A percentile compares a stretch with the other conserved stretches of the same genome.
These are phyloP conservation scores for Pistacia atlantica DNA, from an alignment of 345 rosid species.

Conservation along the genomic window DNA sequence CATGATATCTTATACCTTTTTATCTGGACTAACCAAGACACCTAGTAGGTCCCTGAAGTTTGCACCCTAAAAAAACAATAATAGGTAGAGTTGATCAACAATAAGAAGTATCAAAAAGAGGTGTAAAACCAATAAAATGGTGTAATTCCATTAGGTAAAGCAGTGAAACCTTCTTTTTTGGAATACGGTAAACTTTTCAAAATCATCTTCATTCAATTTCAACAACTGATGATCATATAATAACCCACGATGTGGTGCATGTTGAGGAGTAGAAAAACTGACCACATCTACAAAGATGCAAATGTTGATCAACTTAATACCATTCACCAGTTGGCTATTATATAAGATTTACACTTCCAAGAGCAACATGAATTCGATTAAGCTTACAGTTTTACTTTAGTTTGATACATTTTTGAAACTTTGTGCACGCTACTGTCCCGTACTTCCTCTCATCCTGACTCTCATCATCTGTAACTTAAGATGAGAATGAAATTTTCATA, in stretches of 20 bases:
- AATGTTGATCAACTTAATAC: background rate
- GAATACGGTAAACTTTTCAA: slow-evolving; percentile 23
- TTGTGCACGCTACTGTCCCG: slow-evolving; percentile 20
- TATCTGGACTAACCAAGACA: slow-evolving; percentile 31
- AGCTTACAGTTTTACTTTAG: slow-evolving; percentile 27
- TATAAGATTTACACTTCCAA: background rate
- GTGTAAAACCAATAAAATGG: background rate
- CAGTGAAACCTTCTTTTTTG: slow-evolving; percentile 42
- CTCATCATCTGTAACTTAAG: slow-evolving; percentile 32
- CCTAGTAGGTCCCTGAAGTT: slow-evolving; percentile 45
- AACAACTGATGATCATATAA: slow-evolving; percentile 38
- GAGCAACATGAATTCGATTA: background rate
- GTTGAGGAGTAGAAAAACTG: slow-evolving; percentile 6
- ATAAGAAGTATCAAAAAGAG: background rate
- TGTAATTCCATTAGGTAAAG: background rate
- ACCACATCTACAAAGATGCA: slow-evolving; percentile 21
- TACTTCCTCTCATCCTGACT: slow-evolving; percentile 19
- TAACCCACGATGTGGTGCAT: background rate
- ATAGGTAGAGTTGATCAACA: background rate
- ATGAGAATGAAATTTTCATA: background rate
- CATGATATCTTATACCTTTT: slow-evolving; percentile 17
- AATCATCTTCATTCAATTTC: slow-evolving; percentile 29
- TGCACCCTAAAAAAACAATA: slow-evolving; percentile 35
- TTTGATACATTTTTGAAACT: slow-evolving; percentile 35
- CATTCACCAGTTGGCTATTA: background rate